These are phyloP conservation scores for Oryza glumipatula DNA, from an alignment of 176 grass and related monocot species.

Conservation along the genomic window DNA sequence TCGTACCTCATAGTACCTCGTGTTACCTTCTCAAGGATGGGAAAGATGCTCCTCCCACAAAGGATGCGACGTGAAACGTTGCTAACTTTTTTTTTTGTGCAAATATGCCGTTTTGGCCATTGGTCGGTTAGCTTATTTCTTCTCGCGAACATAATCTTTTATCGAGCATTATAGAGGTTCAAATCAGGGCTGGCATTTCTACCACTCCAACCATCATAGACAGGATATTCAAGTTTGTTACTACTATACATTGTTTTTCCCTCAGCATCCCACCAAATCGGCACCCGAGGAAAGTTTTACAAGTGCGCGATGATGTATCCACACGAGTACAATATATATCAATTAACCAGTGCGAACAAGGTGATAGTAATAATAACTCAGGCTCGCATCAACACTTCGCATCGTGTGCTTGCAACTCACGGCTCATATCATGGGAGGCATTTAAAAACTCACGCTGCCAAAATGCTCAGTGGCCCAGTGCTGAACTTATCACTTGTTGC, in stretches of 20 bases:
- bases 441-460: slow-evolving; percentile 42
- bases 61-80: too few species aligned
- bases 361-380: background rate
- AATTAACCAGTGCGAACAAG: background rate
- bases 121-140: too few species aligned
- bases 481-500: background rate
- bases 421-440: background rate
- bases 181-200: background rate
- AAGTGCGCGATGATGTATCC: background rate
- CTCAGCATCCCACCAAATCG: too few species aligned
- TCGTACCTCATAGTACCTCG: too few species aligned
- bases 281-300: too few species aligned
- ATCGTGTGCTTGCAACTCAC: background rate
- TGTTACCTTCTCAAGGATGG: too few species aligned
- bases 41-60: too few species aligned
- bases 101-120: too few species aligned
- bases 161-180: background rate
- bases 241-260: too few species aligned
- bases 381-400: background rate
- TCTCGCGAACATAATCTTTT: too few species aligned
- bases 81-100: too few species aligned
- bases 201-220: background rate
- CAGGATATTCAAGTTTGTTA: background rate
- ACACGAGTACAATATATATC: too few species aligned
- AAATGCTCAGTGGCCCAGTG: background rate